Percentiles rank a stretch among this genome's conserved stretches.
These are phyloP conservation scores for Malassezia globosa DNA, from an alignment of 1,284 basidiomycete genomes.

Conservation along the genomic window DNA sequence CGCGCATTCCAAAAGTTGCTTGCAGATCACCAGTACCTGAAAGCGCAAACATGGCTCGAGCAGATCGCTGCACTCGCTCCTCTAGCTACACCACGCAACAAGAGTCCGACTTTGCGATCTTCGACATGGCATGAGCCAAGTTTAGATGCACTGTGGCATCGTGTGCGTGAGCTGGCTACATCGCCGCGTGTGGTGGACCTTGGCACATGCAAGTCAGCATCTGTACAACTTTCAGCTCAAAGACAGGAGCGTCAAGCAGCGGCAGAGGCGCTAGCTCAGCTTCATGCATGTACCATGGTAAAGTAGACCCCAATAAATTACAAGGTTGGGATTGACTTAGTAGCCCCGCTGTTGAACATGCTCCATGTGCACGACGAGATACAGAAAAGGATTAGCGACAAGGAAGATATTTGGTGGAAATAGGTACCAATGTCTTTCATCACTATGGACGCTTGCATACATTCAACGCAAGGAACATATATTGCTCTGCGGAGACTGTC, in stretches of 20 bases:
- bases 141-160: neutral
- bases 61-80: neutral
- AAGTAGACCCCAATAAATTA: no score
- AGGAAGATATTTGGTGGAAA: no score
- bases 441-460: no score
- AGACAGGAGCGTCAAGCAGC: neutral
- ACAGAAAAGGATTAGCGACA: no score
- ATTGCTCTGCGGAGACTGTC: no score
- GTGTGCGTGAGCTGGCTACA: constrained; percentile 14
- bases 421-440: no score
- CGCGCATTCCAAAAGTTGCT: neutral
- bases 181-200: constrained; percentile 32
- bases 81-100: neutral
- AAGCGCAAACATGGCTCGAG: neutral
- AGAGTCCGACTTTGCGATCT: neutral
- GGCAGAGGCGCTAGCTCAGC: neutral
- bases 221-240: constrained; percentile 2
- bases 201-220: neutral
- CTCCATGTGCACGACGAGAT: no score
- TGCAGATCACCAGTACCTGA: neutral
- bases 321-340: no score
- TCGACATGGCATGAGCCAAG: neutral
- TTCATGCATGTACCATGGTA: no score
- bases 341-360: no score
- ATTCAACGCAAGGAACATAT: no score